phyloP scores from a whole-genome alignment of 2,329 filamentous ascomycete species.

The Botrytis fabae region DNA sequence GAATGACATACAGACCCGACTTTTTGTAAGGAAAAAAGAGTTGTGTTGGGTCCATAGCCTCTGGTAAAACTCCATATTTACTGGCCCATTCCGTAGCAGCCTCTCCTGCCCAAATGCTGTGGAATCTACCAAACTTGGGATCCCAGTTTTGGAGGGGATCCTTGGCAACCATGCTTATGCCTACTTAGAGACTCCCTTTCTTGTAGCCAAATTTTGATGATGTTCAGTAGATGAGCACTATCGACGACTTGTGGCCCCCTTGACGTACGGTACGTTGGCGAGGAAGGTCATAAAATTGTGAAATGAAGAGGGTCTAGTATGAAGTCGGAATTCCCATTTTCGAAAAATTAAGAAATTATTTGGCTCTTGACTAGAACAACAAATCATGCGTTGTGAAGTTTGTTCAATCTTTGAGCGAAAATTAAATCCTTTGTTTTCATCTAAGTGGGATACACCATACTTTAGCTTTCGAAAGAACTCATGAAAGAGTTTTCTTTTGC shows the following conservation, averaged over 20 bases:
- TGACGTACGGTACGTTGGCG: neutral
- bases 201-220: neutral
- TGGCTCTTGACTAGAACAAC: neutral
- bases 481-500: neutral
- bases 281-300: neutral
- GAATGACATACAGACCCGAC: neutral
- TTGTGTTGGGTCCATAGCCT: neutral
- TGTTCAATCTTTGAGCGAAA: neutral
- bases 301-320: no score
- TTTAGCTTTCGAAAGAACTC: no score
- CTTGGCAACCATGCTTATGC: neutral
- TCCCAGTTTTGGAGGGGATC: neutral
- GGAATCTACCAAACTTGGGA: slow-evolving; percentile 6
- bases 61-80: slow-evolving; percentile 8
- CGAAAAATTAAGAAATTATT: neutral
- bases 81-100: neutral
- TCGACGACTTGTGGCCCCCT: neutral
- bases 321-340: neutral
- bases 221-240: neutral
- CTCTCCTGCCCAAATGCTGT: neutral
- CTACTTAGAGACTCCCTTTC: neutral
- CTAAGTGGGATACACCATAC: neutral
- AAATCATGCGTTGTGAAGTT: neutral
- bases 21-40: slow-evolving; percentile 3
- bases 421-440: neutral